phyloP scores from a whole-genome alignment of 495 filamentous ascomycete genomes.

The Podospora anserina region DNA sequence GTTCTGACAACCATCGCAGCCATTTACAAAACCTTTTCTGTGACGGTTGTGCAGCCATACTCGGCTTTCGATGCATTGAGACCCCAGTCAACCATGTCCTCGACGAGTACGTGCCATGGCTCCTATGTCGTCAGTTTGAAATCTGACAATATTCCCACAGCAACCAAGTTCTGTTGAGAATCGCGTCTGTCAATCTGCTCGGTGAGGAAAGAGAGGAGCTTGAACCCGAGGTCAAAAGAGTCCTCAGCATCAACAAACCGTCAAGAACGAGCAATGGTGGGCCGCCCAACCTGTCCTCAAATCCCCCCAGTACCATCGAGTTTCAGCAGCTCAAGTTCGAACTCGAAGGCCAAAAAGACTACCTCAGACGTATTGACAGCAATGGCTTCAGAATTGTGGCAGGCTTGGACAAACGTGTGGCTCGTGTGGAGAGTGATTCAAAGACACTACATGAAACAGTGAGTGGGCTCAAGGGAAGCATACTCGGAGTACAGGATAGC shows the following conservation, averaged over 20 bases:
- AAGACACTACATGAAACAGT: background rate
- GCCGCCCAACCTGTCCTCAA: background rate
- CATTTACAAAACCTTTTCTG: background rate
- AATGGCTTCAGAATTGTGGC: conserved; percentile 35
- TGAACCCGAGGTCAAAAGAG: background rate
- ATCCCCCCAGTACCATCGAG: background rate
- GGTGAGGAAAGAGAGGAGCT: background rate
- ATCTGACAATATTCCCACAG: background rate
- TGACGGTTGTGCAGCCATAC: background rate
- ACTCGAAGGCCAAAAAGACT: conserved; percentile 31
- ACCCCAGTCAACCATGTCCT: background rate
- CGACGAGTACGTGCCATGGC: background rate
- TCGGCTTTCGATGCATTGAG: background rate
- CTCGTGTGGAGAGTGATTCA: background rate
- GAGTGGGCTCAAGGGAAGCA: background rate
- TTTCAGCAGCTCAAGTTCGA: conserved; percentile 31
- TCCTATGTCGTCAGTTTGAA: background rate
- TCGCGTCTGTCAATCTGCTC: background rate
- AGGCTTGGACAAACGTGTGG: conserved; percentile 30
- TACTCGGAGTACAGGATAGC: background rate
- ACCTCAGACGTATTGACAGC: conserved; percentile 34
- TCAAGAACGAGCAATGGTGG: background rate
- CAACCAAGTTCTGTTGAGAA: background rate
- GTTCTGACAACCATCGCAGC: background rate
- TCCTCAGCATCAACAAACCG: background rate